phyloP scores from a whole-genome alignment of 2,329 filamentous ascomycete genomes.

The Aspergillus amoenus region DNA sequence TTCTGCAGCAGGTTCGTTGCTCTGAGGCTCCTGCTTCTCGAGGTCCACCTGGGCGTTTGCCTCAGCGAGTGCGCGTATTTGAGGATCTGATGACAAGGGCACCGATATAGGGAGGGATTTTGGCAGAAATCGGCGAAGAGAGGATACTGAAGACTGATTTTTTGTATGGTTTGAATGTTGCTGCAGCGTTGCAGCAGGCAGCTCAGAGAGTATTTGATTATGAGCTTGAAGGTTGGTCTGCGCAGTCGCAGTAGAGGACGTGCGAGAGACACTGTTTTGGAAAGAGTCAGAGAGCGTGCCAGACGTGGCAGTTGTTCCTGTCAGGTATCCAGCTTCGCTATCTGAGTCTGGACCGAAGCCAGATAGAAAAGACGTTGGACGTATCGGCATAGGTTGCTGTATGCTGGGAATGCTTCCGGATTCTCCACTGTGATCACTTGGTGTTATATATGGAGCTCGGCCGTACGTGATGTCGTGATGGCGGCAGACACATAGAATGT shows the following conservation, averaged over 20 bases:
- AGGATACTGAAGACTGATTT: constrained; percentile 36
- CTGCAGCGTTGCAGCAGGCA: constrained; percentile 22
- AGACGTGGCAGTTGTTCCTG: constrained; percentile 28
- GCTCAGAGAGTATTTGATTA: constrained; percentile 17
- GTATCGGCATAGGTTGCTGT: constrained; percentile 30
- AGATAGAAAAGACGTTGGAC: constrained; percentile 29
- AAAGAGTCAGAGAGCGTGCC: constrained; percentile 21
- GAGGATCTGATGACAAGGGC: constrained; percentile 37
- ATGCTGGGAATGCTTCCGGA: constrained; percentile 29
- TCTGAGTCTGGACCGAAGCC: constrained; percentile 29
- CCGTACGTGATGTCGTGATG: constrained; percentile 33
- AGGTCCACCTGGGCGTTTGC: constrained; percentile 26
- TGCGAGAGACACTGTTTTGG: constrained; percentile 30
- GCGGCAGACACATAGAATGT: constrained; percentile 39
- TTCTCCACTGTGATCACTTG: constrained; percentile 25
- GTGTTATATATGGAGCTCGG: constrained; percentile 24
- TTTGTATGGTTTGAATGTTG: constrained; percentile 26
- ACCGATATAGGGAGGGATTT: constrained; percentile 29
- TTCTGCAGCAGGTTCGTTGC: background rate
- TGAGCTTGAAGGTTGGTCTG: constrained; percentile 22
- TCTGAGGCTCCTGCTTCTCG: constrained; percentile 26
- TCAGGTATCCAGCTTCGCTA: constrained; percentile 30
- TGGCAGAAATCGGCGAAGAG: constrained; percentile 33
- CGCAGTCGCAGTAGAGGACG: constrained; percentile 29
- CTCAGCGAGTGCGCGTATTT: constrained; percentile 36